Base-by-base conservation (phyloP, 23 red algal genomes). In the Gracilariopsis chorda region DNA sequence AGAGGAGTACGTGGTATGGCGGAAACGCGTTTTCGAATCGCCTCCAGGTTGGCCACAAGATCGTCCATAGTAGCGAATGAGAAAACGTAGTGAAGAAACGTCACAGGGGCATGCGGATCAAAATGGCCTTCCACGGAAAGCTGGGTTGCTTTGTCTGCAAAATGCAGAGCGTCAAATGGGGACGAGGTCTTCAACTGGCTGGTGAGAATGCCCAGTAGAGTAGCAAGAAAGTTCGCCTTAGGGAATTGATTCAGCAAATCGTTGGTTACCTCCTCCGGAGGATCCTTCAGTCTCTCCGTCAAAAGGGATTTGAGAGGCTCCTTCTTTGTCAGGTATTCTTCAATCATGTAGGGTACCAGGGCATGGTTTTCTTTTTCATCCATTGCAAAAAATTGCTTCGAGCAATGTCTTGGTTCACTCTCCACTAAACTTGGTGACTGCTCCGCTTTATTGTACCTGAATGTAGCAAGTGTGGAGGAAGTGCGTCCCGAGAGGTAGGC, bases 21-120 rank as follows among this genome's bases (percentile, higher is more conserved):
- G 3, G 30, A 39, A 36, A 68, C 41, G 12, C 62, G 62, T 4
- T 41, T 68, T 1, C 62, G 62, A 68, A 68, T 41, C 20, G 62
- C 62, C 20, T 68, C 62, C 62, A 68, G 62, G 33, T 68, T 68
- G 5, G 62, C 62, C 2, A 53, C 72, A 21, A 78, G 34, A 14
- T 78, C 72, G 29, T 49, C 72, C 4, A 52, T 35, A 2, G 72
- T 78, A 40, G 34, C 33, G 72, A 78, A 78, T 43, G 72, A 78
- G 21, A 78, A 78, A 2, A 78, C 19, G 16, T 52, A 48, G 24
- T 78, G 45, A 78, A 78, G 72, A 24, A 52, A 53, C 6, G 72
- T 53, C 27, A 78, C 48, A 2, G 72, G 72, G 32, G 48, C 43
- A 52, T 53, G 72, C 41, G 35, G 62, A 68, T 68, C 62, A 2